These are phyloP conservation scores for Gamsiella multidivaricata DNA, from an alignment of 192 early-diverging fungal genomes.

Conservation along the genomic window DNA sequence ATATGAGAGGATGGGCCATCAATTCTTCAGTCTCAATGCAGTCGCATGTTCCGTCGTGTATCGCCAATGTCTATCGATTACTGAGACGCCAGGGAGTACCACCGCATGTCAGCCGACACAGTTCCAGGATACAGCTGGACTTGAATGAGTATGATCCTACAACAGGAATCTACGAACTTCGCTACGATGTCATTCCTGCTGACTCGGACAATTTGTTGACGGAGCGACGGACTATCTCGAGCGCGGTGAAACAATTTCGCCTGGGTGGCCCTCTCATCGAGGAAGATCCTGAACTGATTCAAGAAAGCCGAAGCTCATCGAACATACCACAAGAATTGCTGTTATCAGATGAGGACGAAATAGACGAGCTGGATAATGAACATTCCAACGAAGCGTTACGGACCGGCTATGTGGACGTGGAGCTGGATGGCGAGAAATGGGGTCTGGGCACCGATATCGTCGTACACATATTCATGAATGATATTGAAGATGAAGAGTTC, in stretches of 20 bases:
- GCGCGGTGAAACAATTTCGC: conserved; percentile 33
- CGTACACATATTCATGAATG: conserved; percentile 54
- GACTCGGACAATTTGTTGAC: conserved; percentile 29
- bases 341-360: conserved; percentile 40
- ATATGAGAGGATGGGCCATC: conserved; percentile 53
- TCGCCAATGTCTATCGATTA: conserved; percentile 43
- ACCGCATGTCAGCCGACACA: conserved; percentile 52
- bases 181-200: conserved; percentile 50
- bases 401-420: conserved; percentile 49
- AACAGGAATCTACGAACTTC: conserved; percentile 50
- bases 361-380: conserved; percentile 27
- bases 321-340: conserved; percentile 41
- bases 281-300: conserved; percentile 15
- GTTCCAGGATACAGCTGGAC: conserved; percentile 49
- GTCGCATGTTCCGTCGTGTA: conserved; percentile 54
- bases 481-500: conserved; percentile 53
- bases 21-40: conserved; percentile 55
- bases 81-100: conserved; percentile 49
- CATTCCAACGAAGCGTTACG: neutral
- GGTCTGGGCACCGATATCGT: conserved; percentile 48
- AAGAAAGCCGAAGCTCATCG: conserved; percentile 4
- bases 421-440: conserved; percentile 55
- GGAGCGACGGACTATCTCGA: conserved; percentile 29
- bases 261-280: conserved; percentile 13
- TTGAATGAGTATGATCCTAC: conserved; percentile 52